Base-by-base conservation (phyloP, 2,329 filamentous ascomycete species). In the Pestalotiopsis sp. region DNA sequence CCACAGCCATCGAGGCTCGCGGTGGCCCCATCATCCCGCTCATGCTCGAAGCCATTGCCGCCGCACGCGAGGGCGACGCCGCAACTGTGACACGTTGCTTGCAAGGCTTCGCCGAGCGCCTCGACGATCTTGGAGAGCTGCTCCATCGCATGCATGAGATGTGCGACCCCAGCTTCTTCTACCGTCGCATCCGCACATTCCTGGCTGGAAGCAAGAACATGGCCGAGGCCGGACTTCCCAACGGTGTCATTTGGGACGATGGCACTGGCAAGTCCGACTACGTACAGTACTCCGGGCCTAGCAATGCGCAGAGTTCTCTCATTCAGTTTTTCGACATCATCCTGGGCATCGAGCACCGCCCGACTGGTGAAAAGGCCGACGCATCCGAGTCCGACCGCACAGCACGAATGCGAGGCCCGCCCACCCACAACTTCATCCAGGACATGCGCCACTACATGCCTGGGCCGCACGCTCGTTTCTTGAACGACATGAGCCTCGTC, bases 371-470 rank as follows among this genome's bases (percentile, higher is more conserved):
- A 72, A 91, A 87, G 78, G 81, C 82, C 20, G 82, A 82, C 60
- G 73, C 79, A 17, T 76, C 81, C 13, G 81, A 82, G 26, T 79
- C 80, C 4, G 84, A 84, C 44, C 83, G 83, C 64, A 85, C 86
- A 57, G 73, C 76, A 6, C 74, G 75, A 22, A 69, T 66, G 73
- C 68, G 63, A 4, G 82, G 86, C 26, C 44, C 40, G 4, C 85
- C 89, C 4, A 85, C 87, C 55, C 89, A 97, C 81, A 97, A 96
- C 75, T 99, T 99, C 81, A 95, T 99, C 76, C 89, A 92, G 76
- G 96, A 99, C 72, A 99, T 99, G 96, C 92, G 95, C 68, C 88
- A 88, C 59, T 99, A 99, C 81, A 99, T 99, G 96, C 96, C 96
- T 0, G 95, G 94, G 0, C 89, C 92, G 0, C 96, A 99, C 76